Base-by-base conservation (phyloP, 2,329 filamentous ascomycete genomes). In the Myotisia sp. region DNA sequence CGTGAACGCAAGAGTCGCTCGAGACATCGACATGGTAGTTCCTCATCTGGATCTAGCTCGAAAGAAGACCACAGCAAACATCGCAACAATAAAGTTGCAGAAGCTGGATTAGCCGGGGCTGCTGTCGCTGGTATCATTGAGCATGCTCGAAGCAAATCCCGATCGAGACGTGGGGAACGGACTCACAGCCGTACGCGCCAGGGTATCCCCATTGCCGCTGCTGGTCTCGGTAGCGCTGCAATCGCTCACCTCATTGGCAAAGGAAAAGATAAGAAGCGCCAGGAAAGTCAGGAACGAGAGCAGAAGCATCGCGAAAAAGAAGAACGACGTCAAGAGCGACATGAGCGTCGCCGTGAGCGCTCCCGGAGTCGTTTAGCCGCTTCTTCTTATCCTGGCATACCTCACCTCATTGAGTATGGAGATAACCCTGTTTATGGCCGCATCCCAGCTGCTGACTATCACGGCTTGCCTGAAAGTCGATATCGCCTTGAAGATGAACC, bases 401-500 rank as follows among this genome's bases (percentile, higher is more conserved):
- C 64, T 47, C 64, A 61, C 39, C 55, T 76, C 53, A 73, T 77
- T 56, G 72, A 75, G 51, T 77, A 78, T 52, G 74, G 73, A 43
- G 64, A 67, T 49, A 68, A 71, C 48, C 73, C 72, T 5, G 70
- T 77, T 36, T 65, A 71, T 44, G 66, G 68, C 45, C 70, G 70
- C 45, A 62, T 63, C 31, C 60, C 56, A 16, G 47, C 58, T 17
- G 59, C 58, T 34, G 57, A 64, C 40, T 63, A 65, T 42, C 62
- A 65, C 41, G 58, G 62, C 16, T 55, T 58, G 16, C 56, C 61
- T 2, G 39, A 47, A 17, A 58, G 52, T 31, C 52, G 48, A 22
- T 53, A 53, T 14, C 51, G 50, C 4, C 62, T 59, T 40, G 58
- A 61, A n/a, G 31, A 34, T 6, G n/a, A 16, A 14, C 21, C 23